Conservation (phyloP, 2,329 filamentous ascomycete genomes). For the Sporothrix protearum region DNA sequence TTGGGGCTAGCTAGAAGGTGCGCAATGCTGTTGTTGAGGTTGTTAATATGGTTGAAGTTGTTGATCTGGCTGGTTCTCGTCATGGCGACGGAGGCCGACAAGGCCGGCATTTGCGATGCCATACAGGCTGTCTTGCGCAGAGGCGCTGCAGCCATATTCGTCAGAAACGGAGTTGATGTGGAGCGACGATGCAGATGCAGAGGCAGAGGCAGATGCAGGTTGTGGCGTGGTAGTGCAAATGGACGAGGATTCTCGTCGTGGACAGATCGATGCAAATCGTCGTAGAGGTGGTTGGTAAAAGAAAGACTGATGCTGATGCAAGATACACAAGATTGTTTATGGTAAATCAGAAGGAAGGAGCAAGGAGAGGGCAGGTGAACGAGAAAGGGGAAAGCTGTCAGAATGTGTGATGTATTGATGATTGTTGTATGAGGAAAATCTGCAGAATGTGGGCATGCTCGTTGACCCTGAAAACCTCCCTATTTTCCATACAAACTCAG, state of each 20-base stretch:
- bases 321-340: not conserved
- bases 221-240: not conserved
- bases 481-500: too few species aligned
- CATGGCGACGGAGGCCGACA: constrained; percentile 7
- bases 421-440: too few species aligned
- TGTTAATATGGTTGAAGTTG: constrained; percentile 3
- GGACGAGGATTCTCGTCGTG: not conserved
- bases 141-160: constrained; percentile 22
- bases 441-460: too few species aligned
- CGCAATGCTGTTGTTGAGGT: constrained; percentile 21
- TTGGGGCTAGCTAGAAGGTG: constrained; percentile 47
- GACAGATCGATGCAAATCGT: not conserved
- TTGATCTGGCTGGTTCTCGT: constrained; percentile 8
- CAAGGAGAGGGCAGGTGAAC: not conserved
- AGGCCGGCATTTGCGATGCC: constrained; percentile 5
- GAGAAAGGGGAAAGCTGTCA: constrained; percentile 12
- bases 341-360: not conserved
- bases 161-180: not conserved
- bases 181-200: not conserved
- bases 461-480: too few species aligned
- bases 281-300: not conserved
- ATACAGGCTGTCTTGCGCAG: constrained; percentile 14
- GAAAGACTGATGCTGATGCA: not conserved
- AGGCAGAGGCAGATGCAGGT: too few species aligned
- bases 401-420: too few species aligned